Percentiles rank a stretch among this genome's conserved stretches.
phyloP scores from a whole-genome alignment of 2,329 filamentous ascomycete species.

The Penicillium sp. region DNA sequence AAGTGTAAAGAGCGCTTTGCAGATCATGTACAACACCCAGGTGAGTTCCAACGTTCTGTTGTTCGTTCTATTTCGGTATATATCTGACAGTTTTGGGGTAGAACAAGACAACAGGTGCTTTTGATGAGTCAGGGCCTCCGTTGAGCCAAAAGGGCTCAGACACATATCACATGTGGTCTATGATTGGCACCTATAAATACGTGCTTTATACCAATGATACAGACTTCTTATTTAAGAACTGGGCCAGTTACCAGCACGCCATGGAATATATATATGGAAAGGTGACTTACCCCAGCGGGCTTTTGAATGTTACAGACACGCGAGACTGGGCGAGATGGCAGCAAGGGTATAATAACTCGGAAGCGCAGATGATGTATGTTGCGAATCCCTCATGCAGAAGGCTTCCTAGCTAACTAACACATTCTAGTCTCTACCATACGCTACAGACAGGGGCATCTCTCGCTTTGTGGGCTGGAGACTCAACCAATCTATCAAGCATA shows the following conservation, averaged over 20 bases:
- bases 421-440: conserved; percentile 48
- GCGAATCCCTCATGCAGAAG: not conserved
- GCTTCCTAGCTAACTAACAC: not conserved
- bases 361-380: conserved; percentile 50
- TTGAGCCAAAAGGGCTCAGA: conserved; percentile 33
- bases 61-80: not conserved
- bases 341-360: conserved; percentile 50
- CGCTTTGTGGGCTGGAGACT: conserved; percentile 48
- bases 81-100: no score
- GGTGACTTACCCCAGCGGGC: conserved; percentile 43
- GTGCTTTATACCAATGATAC: conserved; percentile 55
- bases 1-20: conserved; percentile 47
- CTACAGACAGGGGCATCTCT: conserved; percentile 53
- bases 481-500: conserved; percentile 33
- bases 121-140: conserved; percentile 35
- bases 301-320: conserved; percentile 49
- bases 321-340: conserved; percentile 53
- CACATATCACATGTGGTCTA: conserved; percentile 49
- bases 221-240: conserved; percentile 46
- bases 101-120: conserved; percentile 30
- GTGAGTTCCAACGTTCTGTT: conserved; percentile 9
- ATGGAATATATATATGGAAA: conserved; percentile 48
- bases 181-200: conserved; percentile 60
- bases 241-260: conserved; percentile 48
- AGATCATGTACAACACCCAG: conserved; percentile 48